Evolutionary conservation across 139 green algal species (phyloP), one percentile per base, ranked within the genome.

Genomic region (Picochlorum costavermella): DNA sequence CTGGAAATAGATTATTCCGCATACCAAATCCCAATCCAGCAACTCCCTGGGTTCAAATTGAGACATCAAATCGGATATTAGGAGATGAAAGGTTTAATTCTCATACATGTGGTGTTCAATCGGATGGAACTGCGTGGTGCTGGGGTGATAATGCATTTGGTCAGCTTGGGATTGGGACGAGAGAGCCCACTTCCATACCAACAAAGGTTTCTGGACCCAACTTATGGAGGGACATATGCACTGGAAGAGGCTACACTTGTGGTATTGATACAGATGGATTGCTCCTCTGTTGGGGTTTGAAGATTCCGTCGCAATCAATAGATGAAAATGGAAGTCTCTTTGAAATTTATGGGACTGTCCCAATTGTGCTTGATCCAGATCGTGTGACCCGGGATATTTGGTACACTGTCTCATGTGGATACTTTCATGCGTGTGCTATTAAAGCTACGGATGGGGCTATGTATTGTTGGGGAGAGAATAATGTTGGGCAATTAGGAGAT

Each of bases 401-500:
- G 50, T 33, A 25, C 16, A 30, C 12, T 33, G 25, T 59, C 20
- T 59, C 50, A 37, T 30, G 23, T 40, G 50, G 50, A 59, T 36
- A 36, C 20, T 36, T 33, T n/a, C 50, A 59, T 33, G 25, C 50
- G 13, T 59, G 50, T 40, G 50, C 8, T 36, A 33, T 59, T 23
- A 25, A 30, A n/a, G 25, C n/a, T 36, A n/a, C 20, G 12, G n/a
- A 30, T 23, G 12, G 25, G 36, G 20, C 12, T 6, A 53, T 53
- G n/a, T 33, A 59, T 33, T 59, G 50, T 11, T 59, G 50, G 50
- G 50, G 50, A 59, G 20, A 33, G 20, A 59, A 59, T 33, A 33
- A 16, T 33, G 25, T 37, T 40, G 50, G 50, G 14, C 50, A 59
- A 31, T 11, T 59, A 5, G 50, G 50, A n/a, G 50, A 59, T 59